Percentiles rank a stretch among this genome's conserved stretches.
phyloP scores from a whole-genome alignment of 371 early-diverging fungal species.

The Batkoa obscura region DNA sequence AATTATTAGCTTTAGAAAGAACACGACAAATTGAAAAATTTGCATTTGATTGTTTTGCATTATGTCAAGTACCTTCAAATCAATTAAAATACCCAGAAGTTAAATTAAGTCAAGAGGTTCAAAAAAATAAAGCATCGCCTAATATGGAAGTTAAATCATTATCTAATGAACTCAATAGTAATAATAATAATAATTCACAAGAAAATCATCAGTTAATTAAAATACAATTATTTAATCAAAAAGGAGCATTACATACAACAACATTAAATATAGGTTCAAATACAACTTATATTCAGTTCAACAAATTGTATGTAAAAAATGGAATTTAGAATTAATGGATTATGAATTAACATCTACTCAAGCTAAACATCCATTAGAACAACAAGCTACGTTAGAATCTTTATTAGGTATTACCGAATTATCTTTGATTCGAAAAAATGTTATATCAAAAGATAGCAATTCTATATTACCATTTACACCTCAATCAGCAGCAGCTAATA shows the following conservation, averaged over 20 bases:
- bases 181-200: too few relatives aligned
- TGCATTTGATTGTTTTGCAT: slow-evolving; percentile 75
- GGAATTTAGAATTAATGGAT: slow-evolving; percentile 59
- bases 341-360: slow-evolving; percentile 35
- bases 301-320: slow-evolving; percentile 64
- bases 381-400: background rate
- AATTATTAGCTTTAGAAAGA: slow-evolving; percentile 54
- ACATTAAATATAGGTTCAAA: slow-evolving; percentile 56
- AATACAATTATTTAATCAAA: slow-evolving; percentile 31
- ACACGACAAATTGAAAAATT: slow-evolving; percentile 65
- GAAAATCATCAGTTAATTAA: slow-evolving; percentile 24
- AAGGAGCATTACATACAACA: slow-evolving; percentile 58
- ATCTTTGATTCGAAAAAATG: slow-evolving; percentile 4
- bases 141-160: too few relatives aligned
- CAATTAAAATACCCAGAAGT: slow-evolving; percentile 13
- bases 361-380: background rate
- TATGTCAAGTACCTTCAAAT: slow-evolving; percentile 55
- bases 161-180: too few relatives aligned
- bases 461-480: background rate
- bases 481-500: background rate
- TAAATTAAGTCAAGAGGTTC: too few relatives aligned
- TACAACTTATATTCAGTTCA: slow-evolving; percentile 63
- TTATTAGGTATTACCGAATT: slow-evolving; percentile 7
- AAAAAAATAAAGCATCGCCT: too few relatives aligned
- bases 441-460: too few relatives aligned